These are phyloP conservation scores for Coniochaeta ligniaria DNA, from an alignment of 2,329 filamentous ascomycete species.

Conservation along the genomic window DNA sequence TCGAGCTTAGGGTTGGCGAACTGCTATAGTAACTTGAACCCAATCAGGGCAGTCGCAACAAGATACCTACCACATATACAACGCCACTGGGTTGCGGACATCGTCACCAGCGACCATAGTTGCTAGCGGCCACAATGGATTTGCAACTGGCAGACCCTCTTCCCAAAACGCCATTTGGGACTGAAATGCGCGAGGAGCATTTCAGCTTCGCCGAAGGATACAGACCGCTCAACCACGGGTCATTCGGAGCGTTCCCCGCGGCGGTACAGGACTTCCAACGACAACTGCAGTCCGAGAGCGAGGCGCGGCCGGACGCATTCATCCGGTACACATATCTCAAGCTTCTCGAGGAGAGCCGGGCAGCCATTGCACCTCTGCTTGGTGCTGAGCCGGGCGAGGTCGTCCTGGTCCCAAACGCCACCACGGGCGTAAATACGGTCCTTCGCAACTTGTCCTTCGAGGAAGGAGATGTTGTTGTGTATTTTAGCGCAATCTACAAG, in stretches of 20 bases:
- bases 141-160: background rate
- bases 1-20: background rate
- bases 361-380: constrained; percentile 57
- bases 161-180: background rate
- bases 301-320: constrained; percentile 68
- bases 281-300: constrained; percentile 57
- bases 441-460: constrained; percentile 67
- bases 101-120: background rate
- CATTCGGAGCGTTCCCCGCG: constrained; percentile 70
- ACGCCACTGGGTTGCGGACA: background rate
- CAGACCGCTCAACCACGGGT: constrained; percentile 74
- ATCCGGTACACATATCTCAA: constrained; percentile 60
- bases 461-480: constrained; percentile 67
- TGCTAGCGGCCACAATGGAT: background rate
- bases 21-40: background rate
- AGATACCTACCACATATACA: background rate
- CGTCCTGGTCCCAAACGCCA: constrained; percentile 79
- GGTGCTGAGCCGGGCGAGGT: constrained; percentile 58
- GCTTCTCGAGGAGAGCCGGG: constrained; percentile 57
- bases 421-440: constrained; percentile 69
- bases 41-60: background rate
- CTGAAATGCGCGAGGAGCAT: constrained; percentile 23
- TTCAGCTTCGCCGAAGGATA: constrained; percentile 65
- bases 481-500: constrained; percentile 73
- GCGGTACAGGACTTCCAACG: constrained; percentile 52